Evolutionary conservation across 1,139 yeast genomes (phyloP).

Genomic region (Pichia cactophila): DNA sequence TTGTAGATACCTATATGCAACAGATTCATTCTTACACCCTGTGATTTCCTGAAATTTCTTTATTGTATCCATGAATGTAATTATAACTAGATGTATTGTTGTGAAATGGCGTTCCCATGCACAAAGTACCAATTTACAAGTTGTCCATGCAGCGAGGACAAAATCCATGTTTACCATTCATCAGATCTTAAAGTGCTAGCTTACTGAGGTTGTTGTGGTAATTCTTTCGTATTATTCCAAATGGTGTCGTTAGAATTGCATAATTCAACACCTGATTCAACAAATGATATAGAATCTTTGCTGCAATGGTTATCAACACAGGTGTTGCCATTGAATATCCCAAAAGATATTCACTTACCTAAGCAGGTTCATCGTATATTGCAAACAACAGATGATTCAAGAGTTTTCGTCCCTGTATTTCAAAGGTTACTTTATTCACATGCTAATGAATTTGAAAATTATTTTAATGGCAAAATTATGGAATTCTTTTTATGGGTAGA

Average conservation of each 20-base stretch:
- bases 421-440: constrained; percentile 9
- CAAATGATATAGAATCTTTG: background rate
- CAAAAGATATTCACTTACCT: constrained; percentile 2
- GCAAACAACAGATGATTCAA: constrained; percentile 1
- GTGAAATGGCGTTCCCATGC: too few species aligned
- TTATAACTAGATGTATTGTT: background rate
- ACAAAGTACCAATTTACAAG: too few species aligned
- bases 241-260: background rate
- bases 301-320: background rate
- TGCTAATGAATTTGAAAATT: background rate
- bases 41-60: constrained; percentile 16
- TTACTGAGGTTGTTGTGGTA: too few species aligned
- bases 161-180: too few species aligned
- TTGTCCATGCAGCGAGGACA: too few species aligned
- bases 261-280: background rate
- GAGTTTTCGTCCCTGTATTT: constrained; percentile 7
- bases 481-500: constrained; percentile 10
- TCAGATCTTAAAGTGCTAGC: too few species aligned
- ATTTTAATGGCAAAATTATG: background rate
- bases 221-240: too few species aligned
- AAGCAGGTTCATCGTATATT: constrained; percentile 1
- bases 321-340: constrained; percentile 1
- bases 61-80: background rate
- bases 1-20: constrained; percentile 18
- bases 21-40: constrained; percentile 15